phyloP scores from a whole-genome alignment of 176 grass and related monocot species.

The Juncus effusus region DNA sequence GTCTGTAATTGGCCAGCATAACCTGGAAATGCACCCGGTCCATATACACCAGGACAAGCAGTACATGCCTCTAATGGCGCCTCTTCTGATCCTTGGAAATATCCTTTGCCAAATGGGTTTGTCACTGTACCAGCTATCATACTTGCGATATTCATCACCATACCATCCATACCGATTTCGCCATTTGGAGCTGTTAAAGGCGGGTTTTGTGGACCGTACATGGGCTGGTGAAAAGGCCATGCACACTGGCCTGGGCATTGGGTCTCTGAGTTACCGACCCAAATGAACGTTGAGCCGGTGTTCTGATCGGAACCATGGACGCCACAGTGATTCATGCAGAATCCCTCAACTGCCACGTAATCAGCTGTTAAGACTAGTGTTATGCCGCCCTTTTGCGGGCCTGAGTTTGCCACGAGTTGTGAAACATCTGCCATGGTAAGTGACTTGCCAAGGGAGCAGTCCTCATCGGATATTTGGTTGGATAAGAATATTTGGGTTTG shows the following conservation, averaged over 20 bases:
- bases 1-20: constrained; percentile 50
- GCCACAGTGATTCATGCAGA: constrained; percentile 54
- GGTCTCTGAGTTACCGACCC: constrained; percentile 51
- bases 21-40: constrained; percentile 61
- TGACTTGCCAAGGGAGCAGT: constrained; percentile 50
- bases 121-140: constrained; percentile 56
- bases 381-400: constrained; percentile 30
- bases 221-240: constrained; percentile 77
- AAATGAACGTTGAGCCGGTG: constrained; percentile 41
- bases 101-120: constrained; percentile 66
- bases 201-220: constrained; percentile 52
- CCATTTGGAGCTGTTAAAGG: constrained; percentile 56
- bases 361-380: constrained; percentile 55
- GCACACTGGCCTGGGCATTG: constrained; percentile 80
- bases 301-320: constrained; percentile 47
- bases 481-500: constrained; percentile 35
- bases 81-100: constrained; percentile 56
- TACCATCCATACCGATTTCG: constrained; percentile 58
- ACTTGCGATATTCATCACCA: constrained; percentile 64
- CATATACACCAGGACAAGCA: constrained; percentile 42
- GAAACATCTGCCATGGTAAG: constrained; percentile 52
- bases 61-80: constrained; percentile 52
- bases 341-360: constrained; percentile 55
- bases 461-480: constrained; percentile 38
- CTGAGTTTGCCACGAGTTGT: constrained; percentile 27